A percentile compares a stretch with the other conserved stretches of the same genome.
These are phyloP conservation scores for Aureobasidium zeae DNA, from an alignment of 2,329 filamentous ascomycete species.

Conservation along the genomic window DNA sequence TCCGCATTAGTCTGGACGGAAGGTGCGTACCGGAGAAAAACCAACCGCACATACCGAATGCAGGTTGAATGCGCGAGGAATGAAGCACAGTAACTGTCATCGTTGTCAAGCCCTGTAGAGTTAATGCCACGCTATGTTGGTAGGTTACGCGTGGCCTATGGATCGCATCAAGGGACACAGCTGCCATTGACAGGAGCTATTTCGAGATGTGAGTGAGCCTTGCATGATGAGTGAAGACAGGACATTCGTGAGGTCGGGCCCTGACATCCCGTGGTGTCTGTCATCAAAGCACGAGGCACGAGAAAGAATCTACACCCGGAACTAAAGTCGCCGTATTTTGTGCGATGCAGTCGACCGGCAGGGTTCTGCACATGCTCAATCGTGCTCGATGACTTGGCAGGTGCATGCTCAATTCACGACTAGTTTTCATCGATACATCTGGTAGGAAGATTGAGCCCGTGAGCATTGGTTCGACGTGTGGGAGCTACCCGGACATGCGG, in stretches of 20 bases:
- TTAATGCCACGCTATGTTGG: neutral
- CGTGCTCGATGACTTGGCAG: conserved; percentile 2
- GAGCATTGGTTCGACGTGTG: conserved; percentile 11
- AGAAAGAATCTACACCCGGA: conserved; percentile 4
- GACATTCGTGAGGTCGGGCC: neutral
- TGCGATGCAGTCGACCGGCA: conserved; percentile 9
- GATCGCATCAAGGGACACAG: too few relatives aligned
- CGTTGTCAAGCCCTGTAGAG: neutral
- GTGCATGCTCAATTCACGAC: too few relatives aligned
- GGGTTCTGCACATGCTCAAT: conserved; percentile 4
- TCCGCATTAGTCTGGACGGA: conserved; percentile 7
- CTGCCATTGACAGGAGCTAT: too few relatives aligned
- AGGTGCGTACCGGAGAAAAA: too few relatives aligned
- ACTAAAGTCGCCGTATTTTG: neutral
- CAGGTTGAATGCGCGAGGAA: conserved; percentile 3
- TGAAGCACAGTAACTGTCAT: neutral
- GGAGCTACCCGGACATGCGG: conserved; percentile 9
- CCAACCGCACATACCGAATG: neutral
- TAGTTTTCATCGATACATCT: too few relatives aligned
- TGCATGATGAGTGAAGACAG: neutral
- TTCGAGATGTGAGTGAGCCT: too few relatives aligned
- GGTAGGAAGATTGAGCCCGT: neutral
- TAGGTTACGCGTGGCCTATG: conserved; percentile 8
- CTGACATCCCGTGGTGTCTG: neutral
- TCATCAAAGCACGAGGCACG: neutral